phyloP scores from a whole-genome alignment of 345 rosid species.

The Toxicodendron radicans region DNA sequence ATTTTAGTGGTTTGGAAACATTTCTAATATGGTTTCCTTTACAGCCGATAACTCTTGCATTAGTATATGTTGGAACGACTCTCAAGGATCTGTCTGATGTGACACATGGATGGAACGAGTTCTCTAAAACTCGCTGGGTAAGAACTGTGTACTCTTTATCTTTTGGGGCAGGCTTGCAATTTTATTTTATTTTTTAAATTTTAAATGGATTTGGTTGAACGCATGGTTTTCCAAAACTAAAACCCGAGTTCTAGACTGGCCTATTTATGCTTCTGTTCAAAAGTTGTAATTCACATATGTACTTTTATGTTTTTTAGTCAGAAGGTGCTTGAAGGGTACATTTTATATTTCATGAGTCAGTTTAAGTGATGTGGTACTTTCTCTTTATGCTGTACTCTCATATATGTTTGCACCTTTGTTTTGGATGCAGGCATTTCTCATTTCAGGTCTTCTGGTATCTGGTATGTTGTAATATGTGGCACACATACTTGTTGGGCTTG shows the following conservation, averaged over 20 bases:
- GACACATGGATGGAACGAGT: slow-evolving; percentile 93
- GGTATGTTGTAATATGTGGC: slow-evolving; percentile 51
- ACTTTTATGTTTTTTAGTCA: background rate
- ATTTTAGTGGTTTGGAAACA: background rate
- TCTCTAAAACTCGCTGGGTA: slow-evolving; percentile 91
- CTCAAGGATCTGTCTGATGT: slow-evolving; percentile 98
- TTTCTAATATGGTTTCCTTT: slow-evolving; percentile 26
- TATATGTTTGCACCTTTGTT: background rate
- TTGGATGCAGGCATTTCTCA: slow-evolving; percentile 60
- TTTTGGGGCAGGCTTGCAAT: background rate
- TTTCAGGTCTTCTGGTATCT: slow-evolving; percentile 67
- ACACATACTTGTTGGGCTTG: background rate
- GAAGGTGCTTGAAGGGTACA: background rate
- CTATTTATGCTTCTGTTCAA: background rate
- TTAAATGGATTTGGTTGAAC: background rate
- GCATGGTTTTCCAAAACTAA: background rate
- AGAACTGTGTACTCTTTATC: slow-evolving; percentile 19
- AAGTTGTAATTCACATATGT: background rate
- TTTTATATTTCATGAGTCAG: slow-evolving; percentile 7
- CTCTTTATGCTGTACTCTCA: slow-evolving; percentile 14
- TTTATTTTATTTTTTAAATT: background rate
- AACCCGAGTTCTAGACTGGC: background rate
- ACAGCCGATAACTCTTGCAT: slow-evolving; percentile 91
- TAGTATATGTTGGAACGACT: slow-evolving; percentile 93
- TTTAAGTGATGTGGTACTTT: slow-evolving; percentile 8